phyloP scores from a whole-genome alignment of 805 yeast genomes.

The Saccharomycopsis sp. region DNA sequence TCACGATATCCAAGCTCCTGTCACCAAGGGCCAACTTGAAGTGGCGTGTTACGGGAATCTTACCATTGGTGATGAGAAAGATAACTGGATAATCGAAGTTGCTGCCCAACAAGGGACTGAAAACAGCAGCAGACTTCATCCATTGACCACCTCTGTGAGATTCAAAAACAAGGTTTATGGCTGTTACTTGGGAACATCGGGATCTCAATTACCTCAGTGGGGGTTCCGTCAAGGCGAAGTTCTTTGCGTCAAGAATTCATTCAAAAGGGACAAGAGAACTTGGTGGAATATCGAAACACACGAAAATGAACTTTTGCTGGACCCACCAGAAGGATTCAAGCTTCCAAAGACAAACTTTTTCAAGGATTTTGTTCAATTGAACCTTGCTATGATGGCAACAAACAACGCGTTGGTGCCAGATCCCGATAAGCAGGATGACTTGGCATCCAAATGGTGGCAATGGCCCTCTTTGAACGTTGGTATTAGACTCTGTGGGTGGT shows the following conservation, averaged over 20 bases:
- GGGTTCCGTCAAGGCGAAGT: conserved; percentile 98
- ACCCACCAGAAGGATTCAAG: conserved; percentile 50
- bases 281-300: conserved; percentile 86
- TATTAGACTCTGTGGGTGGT: conserved; percentile 70
- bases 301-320: conserved; percentile 47
- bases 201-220: conserved; percentile 83
- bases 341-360: conserved; percentile 69
- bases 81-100: conserved; percentile 70
- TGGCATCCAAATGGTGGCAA: conserved; percentile 75
- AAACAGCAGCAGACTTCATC: conserved; percentile 52
- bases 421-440: conserved; percentile 58
- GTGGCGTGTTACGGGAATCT: conserved; percentile 68
- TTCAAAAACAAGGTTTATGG: conserved; percentile 57
- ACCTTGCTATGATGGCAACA: conserved; percentile 83
- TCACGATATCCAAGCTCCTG: conserved; percentile 57
- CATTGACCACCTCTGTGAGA: conserved; percentile 77
- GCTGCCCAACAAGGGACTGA: conserved; percentile 50
- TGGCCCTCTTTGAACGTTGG: conserved; percentile 81
- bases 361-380: conserved; percentile 66
- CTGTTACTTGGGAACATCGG: conserved; percentile 83
- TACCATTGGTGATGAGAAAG: conserved; percentile 58
- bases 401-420: conserved; percentile 78
- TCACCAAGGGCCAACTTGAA: conserved; percentile 45
- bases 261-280: conserved; percentile 68
- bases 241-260: conserved; percentile 61